Conservation (phyloP, 2,329 filamentous ascomycete species). For the Aureobasidium sp. region DNA sequence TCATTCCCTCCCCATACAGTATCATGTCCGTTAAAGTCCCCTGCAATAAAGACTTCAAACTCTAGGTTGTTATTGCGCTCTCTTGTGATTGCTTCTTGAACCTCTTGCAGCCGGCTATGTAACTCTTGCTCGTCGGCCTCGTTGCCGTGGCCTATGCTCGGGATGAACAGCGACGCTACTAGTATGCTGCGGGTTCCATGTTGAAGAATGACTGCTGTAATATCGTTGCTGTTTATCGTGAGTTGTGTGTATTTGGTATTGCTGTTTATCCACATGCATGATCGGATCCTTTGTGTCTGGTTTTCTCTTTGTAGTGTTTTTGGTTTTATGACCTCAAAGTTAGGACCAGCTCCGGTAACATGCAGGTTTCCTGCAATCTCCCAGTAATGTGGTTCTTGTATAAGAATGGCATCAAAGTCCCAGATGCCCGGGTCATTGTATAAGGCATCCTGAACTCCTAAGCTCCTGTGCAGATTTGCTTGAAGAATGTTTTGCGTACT, state of each 20-base stretch:
- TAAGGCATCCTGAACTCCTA: conserved; percentile 4
- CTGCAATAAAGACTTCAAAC: not conserved
- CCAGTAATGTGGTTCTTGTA: conserved; percentile 9
- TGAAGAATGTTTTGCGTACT: conserved; percentile 10
- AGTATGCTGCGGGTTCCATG: not conserved
- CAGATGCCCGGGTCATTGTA: conserved; percentile 6
- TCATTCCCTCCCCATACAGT: not conserved
- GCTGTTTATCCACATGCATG: conserved; percentile 9
- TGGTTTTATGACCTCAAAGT: conserved; percentile 7
- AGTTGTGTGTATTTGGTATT: not conserved
- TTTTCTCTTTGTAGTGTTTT: conserved; percentile 9
- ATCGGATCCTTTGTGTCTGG: not conserved
- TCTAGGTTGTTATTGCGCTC: not conserved
- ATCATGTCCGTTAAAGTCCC: not conserved
- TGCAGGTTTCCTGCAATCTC: not conserved
- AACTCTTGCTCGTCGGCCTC: not conserved
- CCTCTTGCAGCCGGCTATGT: not conserved
- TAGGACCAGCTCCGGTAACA: conserved; percentile 1
- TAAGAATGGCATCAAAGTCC: conserved; percentile 8
- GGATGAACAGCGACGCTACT: not conserved
- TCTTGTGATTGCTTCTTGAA: not conserved
- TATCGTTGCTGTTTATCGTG: conserved; percentile 25
- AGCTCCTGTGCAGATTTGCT: conserved; percentile 5
- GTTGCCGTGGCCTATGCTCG: not conserved
- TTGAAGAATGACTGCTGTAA: not conserved